A percentile compares a stretch with the other conserved stretches of the same genome.
Evolutionary conservation across 495 filamentous ascomycete genomes (phyloP).

Genomic region (Aspergillus bridgeri): DNA sequence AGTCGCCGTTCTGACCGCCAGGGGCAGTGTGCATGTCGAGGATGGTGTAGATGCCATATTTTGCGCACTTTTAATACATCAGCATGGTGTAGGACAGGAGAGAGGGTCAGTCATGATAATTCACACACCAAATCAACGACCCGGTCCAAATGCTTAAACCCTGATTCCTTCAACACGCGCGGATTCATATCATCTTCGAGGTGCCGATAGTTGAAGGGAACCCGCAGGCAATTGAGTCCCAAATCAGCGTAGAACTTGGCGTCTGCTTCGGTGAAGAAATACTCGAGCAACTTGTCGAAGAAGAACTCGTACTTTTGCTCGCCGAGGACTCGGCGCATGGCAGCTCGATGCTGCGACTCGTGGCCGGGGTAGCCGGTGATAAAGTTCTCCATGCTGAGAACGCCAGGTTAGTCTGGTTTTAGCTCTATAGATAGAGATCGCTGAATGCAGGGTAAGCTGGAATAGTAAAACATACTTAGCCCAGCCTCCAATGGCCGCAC

Average conservation of each 20-base stretch:
- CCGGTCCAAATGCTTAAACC: conserved; percentile 58
- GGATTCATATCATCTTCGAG: conserved; percentile 65
- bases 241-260: conserved; percentile 57
- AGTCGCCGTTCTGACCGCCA: conserved; percentile 63
- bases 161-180: conserved; percentile 50
- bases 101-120: no score
- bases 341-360: conserved; percentile 53
- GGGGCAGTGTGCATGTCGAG: conserved; percentile 63
- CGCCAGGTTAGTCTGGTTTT: conserved; percentile 5
- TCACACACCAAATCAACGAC: conserved; percentile 48
- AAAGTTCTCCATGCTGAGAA: conserved; percentile 60
- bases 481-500: conserved; percentile 48
- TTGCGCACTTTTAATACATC: conserved; percentile 41
- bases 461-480: conserved; percentile 30
- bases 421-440: neutral
- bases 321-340: conserved; percentile 54
- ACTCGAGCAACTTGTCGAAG: conserved; percentile 53
- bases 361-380: conserved; percentile 64
- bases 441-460: neutral
- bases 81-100: neutral
- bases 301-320: conserved; percentile 45
- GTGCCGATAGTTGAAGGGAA: conserved; percentile 64
- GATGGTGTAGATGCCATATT: conserved; percentile 56
- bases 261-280: conserved; percentile 61
- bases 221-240: conserved; percentile 59